Base-by-base conservation (phyloP, 1,139 yeast genomes). In the Geotrichum europaeum region DNA sequence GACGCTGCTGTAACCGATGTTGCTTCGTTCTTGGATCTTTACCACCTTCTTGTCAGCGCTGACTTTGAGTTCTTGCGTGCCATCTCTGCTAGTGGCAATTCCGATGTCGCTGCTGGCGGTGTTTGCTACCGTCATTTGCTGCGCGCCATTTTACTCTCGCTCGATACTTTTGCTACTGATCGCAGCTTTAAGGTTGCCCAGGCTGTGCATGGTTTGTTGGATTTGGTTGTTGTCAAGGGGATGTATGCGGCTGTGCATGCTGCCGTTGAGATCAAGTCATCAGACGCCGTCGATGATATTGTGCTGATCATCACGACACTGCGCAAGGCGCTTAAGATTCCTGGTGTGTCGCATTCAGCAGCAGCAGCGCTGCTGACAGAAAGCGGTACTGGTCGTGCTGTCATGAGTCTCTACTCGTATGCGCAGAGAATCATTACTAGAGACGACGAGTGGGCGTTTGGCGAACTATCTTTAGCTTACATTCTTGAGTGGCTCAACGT, bases 381-480 rank as follows among this genome's bases (percentile, higher is more conserved):
- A 32, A 78, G 81, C 36, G 90, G 86, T 1, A 82, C 90, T 0
- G 78, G 87, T 43, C 81, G 83, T 58, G 79, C 88, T 0, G 78
- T 89, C 36, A 73, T 89, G 67, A 83, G 84, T 61, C 76, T 89
- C 18, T 90, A 84, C 70, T 81, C 94, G 0, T 83, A 84, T 61
- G 83, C 95, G 0, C 60, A 57, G 36, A 53, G 18, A 18, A 52
- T 53, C 22, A 88, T 87, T 67, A 73, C 83, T 53, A 77, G 87
- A 51, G 82, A 81, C 63, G 66, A 63, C n/a, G 95, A 88, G 60
- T 52, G 51, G 40, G 77, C 86, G 0, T 84, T 87, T 70, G 95
- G 96, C 0, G 94, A 88, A 64, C 74, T 89, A 57, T 79, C 92
- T 34, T 76, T 92, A 65, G 81, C 84, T 70, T 88, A 84, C 65